These are phyloP conservation scores for Yamadazyma blattariae DNA, from an alignment of 1,139 yeast species.

Conservation along the genomic window DNA sequence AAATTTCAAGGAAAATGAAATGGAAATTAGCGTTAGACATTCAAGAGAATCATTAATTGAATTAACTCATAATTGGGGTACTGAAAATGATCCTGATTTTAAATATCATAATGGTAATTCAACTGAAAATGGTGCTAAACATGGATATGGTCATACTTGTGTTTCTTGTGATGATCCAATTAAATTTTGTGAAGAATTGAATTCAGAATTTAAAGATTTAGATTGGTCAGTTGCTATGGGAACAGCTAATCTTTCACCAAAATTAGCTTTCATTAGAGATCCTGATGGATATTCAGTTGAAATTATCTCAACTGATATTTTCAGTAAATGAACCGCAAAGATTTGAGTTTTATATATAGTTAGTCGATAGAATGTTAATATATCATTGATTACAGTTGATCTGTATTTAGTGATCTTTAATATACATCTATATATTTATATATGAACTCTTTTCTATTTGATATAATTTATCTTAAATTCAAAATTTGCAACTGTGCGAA, in stretches of 20 bases:
- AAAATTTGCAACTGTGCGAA: background rate
- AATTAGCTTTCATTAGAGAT: constrained; percentile 72
- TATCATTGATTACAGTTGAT: too few relatives aligned
- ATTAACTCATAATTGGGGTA: constrained; percentile 93
- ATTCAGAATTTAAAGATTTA: constrained; percentile 33
- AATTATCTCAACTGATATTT: constrained; percentile 35
- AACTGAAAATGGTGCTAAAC: constrained; percentile 53
- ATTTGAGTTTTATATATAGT: too few relatives aligned
- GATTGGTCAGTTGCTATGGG: constrained; percentile 54
- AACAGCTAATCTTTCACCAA: constrained; percentile 33
- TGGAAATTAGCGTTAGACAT: constrained; percentile 26
- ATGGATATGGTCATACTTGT: constrained; percentile 87
- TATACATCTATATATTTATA: too few relatives aligned
- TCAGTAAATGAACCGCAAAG: background rate
- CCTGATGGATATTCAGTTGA: constrained; percentile 94
- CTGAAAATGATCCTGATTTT: constrained; percentile 74
- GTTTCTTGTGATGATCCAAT: constrained; percentile 68
- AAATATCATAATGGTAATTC: constrained; percentile 80
- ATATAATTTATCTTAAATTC: background rate
- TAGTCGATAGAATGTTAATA: too few relatives aligned
- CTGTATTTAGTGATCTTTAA: too few relatives aligned
- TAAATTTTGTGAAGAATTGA: constrained; percentile 50
- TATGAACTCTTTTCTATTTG: too few relatives aligned
- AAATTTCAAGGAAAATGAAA: constrained; percentile 32
- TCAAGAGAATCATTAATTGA: constrained; percentile 70